Evolutionary conservation across 2,329 filamentous ascomycete species (phyloP).

Genomic region (Trichothecium roseum): DNA sequence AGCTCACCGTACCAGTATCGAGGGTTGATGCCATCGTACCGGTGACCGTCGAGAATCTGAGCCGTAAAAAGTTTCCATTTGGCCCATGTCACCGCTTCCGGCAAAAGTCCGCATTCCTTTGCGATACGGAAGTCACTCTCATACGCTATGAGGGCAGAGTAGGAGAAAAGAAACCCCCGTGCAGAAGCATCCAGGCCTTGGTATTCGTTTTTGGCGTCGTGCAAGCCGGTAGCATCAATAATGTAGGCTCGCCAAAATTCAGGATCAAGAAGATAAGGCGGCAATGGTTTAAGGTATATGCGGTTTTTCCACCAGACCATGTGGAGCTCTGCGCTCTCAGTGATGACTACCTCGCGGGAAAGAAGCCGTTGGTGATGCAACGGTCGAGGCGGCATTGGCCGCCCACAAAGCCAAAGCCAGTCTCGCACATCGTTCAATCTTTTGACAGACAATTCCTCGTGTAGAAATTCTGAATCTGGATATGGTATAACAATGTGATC

Average conservation of each 20-base stretch:
- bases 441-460: not conserved
- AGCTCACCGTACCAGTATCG: conserved; percentile 28
- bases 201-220: too few relatives aligned
- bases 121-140: conserved; percentile 23
- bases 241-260: conserved; percentile 7
- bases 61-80: conserved; percentile 18
- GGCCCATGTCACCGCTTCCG: conserved; percentile 13
- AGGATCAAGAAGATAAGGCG: conserved; percentile 16
- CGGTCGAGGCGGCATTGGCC: conserved; percentile 13
- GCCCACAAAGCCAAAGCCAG: conserved; percentile 15
- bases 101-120: conserved; percentile 13
- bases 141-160: conserved; percentile 20
- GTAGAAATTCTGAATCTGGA: not conserved
- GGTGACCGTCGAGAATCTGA: conserved; percentile 13
- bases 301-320: conserved; percentile 12
- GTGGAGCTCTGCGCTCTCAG: conserved; percentile 14
- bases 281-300: conserved; percentile 17
- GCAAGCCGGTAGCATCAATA: conserved; percentile 4
- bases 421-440: conserved; percentile 1
- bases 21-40: conserved; percentile 14
- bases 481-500: too few relatives aligned
- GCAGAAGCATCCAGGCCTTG: conserved; percentile 11
- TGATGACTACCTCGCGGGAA: conserved; percentile 11
- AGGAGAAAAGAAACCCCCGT: conserved; percentile 24
- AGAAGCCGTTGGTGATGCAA: conserved; percentile 12